phyloP scores from a whole-genome alignment of 305 asterid genomes.

The Fraxinus nigra region DNA sequence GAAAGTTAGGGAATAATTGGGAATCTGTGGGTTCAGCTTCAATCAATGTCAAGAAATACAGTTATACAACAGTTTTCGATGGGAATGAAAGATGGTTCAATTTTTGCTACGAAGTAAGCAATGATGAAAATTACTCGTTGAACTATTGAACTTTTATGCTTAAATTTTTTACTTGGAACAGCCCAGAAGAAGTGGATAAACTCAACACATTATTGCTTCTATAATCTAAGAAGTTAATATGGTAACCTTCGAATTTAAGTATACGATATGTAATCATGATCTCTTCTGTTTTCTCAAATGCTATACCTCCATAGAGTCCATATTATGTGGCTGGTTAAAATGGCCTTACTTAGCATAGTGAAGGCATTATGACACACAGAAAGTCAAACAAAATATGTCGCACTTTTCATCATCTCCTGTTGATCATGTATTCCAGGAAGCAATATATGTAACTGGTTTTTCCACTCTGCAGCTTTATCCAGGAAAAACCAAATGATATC shows the following conservation, averaged over 20 bases:
- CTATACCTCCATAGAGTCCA: not conserved
- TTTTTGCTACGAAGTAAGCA: conserved; percentile 5
- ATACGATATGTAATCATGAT: not conserved
- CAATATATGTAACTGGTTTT: not conserved
- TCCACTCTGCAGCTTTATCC: not conserved
- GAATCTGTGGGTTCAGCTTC: not conserved
- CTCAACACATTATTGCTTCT: not conserved
- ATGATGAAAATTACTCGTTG: not conserved
- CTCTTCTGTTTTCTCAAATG: not conserved
- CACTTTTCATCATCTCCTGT: not conserved
- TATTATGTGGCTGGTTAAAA: not conserved
- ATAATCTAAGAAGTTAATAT: not conserved
- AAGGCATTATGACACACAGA: not conserved
- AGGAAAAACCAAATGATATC: not conserved
- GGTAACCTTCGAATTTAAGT: not conserved
- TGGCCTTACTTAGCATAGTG: not conserved
- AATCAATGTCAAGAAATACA: not conserved
- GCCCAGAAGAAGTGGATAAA: not conserved
- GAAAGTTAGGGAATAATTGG: not conserved
- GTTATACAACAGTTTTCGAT: not conserved
- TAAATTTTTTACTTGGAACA: not conserved
- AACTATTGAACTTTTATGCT: not conserved
- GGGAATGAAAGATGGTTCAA: not conserved
- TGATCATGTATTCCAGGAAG: not conserved
- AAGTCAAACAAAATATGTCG: not conserved